Conservation (phyloP, 257 asterid species). For the Nicotiana otophora region DNA sequence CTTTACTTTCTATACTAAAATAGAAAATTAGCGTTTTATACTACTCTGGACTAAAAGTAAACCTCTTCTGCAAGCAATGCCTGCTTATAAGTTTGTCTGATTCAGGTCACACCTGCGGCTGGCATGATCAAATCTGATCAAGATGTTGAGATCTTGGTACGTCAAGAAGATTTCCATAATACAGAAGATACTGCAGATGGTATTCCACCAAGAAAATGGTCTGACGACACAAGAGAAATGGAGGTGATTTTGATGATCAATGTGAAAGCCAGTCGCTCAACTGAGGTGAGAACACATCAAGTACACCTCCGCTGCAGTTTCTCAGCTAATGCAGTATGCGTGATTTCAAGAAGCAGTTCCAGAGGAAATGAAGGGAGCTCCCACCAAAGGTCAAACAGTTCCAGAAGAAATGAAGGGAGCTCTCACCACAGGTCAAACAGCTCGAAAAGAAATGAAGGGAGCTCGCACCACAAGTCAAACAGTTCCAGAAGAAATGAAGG, state of each 20-base stretch:
- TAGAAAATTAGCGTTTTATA: neutral
- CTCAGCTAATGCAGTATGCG: slow-evolving; percentile 22
- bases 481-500: slow-evolving; percentile 36
- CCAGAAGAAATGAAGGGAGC: neutral
- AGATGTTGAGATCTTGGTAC: slow-evolving; percentile 44
- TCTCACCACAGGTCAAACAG: slow-evolving; percentile 5
- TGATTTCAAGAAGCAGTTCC: slow-evolving; percentile 32
- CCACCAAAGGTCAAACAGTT: slow-evolving; percentile 20
- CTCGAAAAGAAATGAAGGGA: slow-evolving; percentile 34
- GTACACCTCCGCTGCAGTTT: slow-evolving; percentile 41
- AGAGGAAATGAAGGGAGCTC: slow-evolving; percentile 37
- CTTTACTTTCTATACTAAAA: neutral
- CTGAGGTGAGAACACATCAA: slow-evolving; percentile 37
- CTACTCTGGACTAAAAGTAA: neutral
- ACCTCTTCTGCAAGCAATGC: neutral
- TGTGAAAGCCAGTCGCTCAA: slow-evolving; percentile 48
- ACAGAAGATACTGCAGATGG: slow-evolving; percentile 61
- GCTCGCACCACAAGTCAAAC: slow-evolving; percentile 7
- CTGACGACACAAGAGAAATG: slow-evolving; percentile 66
- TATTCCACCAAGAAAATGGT: slow-evolving; percentile 73
- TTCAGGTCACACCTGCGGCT: slow-evolving; percentile 68
- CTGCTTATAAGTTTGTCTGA: slow-evolving; percentile 6
- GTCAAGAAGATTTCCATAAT: slow-evolving; percentile 55
- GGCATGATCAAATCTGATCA: slow-evolving; percentile 61
- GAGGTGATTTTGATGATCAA: slow-evolving; percentile 56